Base-by-base conservation (phyloP, 495 filamentous ascomycete genomes). In the Penicillium samsonianum region DNA sequence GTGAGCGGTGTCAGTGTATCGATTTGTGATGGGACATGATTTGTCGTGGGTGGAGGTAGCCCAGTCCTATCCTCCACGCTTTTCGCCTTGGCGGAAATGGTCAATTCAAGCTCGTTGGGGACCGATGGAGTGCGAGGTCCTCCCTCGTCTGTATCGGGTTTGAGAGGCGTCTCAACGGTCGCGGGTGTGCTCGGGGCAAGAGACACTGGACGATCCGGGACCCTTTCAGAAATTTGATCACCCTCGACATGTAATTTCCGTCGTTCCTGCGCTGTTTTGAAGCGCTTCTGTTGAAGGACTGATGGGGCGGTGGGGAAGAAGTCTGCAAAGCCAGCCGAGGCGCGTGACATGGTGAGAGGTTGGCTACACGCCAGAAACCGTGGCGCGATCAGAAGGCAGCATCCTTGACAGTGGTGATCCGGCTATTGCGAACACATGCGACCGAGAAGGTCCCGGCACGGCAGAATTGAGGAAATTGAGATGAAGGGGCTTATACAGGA, bases 301-400 rank as follows among this genome's bases (percentile, higher is more conserved):
- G 82, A 84, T 60, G 92, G 90, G 60, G 92, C 92, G 70, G 88
- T 84, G 58, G 92, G 90, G 71, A 95, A 96, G 80, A 91, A 95
- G 73, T 91, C 85, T 70, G 89, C 89, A 83, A 90, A 94, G 70
- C 89, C 85, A 79, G 89, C 88, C 65, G 85, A 80, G 65, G 88
- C 84, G 79, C 87, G 88, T 82, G 90, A 89, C 89, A 90, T 91
- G 55, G 59, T 80, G 71, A 73, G 65, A 75, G 64, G 67, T 55
- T 73, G 75, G 73, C 75, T 77, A 77, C 67, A 70, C 70, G 71
- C 75, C 73, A 67, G 60, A 67, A 51, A 67, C 63, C 56, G 63
- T 63, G 65, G 62, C 66, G 64, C 68, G 53, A 67, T 59, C 62
- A 71, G 58, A 62, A 64, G 65, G 63, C 73, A 76, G 72, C 75